Evolutionary conservation across 2,329 filamentous ascomycete species (phyloP), one percentile per base, ranked within the genome.

Genomic region (Aspergillus transmontanensis): DNA sequence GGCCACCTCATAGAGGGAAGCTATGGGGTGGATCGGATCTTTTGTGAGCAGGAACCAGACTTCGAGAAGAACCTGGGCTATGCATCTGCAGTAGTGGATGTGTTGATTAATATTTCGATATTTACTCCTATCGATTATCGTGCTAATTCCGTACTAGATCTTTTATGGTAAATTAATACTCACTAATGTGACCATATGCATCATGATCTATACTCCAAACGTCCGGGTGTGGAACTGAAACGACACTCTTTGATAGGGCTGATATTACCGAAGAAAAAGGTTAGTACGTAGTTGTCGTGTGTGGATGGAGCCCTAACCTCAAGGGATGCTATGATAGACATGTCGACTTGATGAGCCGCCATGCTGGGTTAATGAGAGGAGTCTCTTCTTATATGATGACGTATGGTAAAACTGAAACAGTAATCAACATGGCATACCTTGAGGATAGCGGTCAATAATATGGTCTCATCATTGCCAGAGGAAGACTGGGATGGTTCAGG

Each of bases 401-500:
- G 48, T 51, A 50, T 30, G 6, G 10, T 16, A 26, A 28, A 45
- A 32, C 6, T 28, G 26, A 16, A 50, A 30, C 9, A 21, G 6
- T 32, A n/a, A 32, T 30, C 28, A 51, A 21, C 16, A 21, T 12
- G 16, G 4, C 19, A 23, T 51, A 4, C 48, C 48, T 32, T 32
- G 48, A 11, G 32, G 19, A 55, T 55, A 55, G 51, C 51, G 51
- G 51, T 55, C 32, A 36, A 39, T 55, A 55, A 1, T 55, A 16
- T 16, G 19, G 21, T 26, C 16, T 36, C 21, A 39, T 55, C 34
- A 30, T 23, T 45, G 30, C 43, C 16, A 26, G n/a, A 39, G 21
- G 41, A 23, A 30, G 41, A 26, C 19, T 32, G 48, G 48, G 28
- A 51, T 51, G 48, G 45, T 56, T 70, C 69, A 71, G 66, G 69